phyloP scores from a whole-genome alignment of 2,329 filamentous ascomycete species.

The Neocatenulostroma microsporum region DNA sequence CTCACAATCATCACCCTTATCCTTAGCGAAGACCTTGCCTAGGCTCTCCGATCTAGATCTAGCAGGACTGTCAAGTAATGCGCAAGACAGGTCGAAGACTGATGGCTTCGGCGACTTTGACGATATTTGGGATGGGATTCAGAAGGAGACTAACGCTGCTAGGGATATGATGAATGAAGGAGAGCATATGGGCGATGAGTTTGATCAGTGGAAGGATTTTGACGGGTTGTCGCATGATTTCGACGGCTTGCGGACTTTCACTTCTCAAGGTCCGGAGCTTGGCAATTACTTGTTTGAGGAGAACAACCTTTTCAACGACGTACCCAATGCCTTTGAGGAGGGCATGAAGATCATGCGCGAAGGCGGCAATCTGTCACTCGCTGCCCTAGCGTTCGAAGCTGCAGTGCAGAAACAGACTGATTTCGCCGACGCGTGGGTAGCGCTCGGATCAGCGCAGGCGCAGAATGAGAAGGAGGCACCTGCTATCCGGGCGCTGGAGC shows the following conservation, averaged over 20 bases:
- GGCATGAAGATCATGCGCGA: constrained; percentile 88
- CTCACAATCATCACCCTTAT: no score
- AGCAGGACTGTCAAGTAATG: background rate
- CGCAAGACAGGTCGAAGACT: constrained; percentile 50
- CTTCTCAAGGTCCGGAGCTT: constrained; percentile 48
- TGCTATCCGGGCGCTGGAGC: constrained; percentile 86
- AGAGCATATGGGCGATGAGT: constrained; percentile 62
- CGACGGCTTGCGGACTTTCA: constrained; percentile 38
- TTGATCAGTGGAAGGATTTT: constrained; percentile 73
- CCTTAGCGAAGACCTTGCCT: no score
- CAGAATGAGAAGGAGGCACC: constrained; percentile 98
- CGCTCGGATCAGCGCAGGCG: constrained; percentile 83
- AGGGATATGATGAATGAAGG: constrained; percentile 61
- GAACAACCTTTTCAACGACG: constrained; percentile 78
- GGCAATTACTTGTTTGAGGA: constrained; percentile 93
- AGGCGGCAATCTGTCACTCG: constrained; percentile 87
- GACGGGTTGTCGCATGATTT: constrained; percentile 63
- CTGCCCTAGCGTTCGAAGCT: constrained; percentile 89
- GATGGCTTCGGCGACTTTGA: constrained; percentile 85
- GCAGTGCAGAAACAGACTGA: constrained; percentile 82
- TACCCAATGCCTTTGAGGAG: constrained; percentile 82
- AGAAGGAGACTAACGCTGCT: constrained; percentile 59
- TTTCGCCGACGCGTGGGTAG: constrained; percentile 89
- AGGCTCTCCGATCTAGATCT: background rate
- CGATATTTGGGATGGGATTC: constrained; percentile 75